Percentiles rank a stretch among this genome's conserved stretches.
Evolutionary conservation across 1,284 basidiomycete genomes (phyloP).

Genomic region (Cutaneotrichosporon sp.): DNA sequence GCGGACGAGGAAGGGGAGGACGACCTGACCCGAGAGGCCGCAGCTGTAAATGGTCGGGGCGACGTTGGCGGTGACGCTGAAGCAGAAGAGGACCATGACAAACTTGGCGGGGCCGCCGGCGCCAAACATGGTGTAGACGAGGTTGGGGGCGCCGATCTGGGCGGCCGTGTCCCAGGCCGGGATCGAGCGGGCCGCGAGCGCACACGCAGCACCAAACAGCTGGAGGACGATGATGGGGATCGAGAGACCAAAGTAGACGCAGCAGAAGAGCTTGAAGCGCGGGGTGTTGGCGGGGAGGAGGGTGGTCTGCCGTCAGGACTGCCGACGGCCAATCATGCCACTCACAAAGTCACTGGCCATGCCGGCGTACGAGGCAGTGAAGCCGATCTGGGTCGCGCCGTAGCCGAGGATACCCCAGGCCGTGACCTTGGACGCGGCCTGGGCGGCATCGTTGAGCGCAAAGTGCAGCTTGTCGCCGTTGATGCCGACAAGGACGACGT

Average conservation of each 20-base stretch:
- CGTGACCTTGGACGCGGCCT: conserved; percentile 36
- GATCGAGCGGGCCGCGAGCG: conserved; percentile 60
- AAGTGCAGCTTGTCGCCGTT: conserved; percentile 61
- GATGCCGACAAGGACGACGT: conserved; percentile 71
- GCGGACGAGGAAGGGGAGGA: conserved; percentile 61
- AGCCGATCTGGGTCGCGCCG: conserved; percentile 48
- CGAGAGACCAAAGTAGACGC: conserved; percentile 72
- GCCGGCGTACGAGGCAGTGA: conserved; percentile 46
- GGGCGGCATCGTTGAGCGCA: conserved; percentile 33
- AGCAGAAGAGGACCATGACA: conserved; percentile 64
- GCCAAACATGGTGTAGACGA: conserved; percentile 72
- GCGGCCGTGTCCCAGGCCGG: conserved; percentile 65
- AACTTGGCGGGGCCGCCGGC: conserved; percentile 69
- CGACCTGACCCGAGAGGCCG: conserved; percentile 76
- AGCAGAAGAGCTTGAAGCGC: conserved; percentile 61
- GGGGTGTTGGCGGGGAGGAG: conserved; percentile 51
- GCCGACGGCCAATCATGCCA: conserved; percentile 36
- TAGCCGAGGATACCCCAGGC: conserved; percentile 45
- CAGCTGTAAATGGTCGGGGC: conserved; percentile 80
- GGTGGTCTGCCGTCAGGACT: conserved; percentile 56
- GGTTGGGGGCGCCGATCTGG: conserved; percentile 68
- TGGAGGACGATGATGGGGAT: conserved; percentile 69
- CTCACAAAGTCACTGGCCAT: conserved; percentile 50
- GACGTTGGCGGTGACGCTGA: conserved; percentile 78
- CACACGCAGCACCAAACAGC: conserved; percentile 66